Conservation (phyloP, 1,284 basidiomycete species). For the Heterobasidion parviporum region DNA sequence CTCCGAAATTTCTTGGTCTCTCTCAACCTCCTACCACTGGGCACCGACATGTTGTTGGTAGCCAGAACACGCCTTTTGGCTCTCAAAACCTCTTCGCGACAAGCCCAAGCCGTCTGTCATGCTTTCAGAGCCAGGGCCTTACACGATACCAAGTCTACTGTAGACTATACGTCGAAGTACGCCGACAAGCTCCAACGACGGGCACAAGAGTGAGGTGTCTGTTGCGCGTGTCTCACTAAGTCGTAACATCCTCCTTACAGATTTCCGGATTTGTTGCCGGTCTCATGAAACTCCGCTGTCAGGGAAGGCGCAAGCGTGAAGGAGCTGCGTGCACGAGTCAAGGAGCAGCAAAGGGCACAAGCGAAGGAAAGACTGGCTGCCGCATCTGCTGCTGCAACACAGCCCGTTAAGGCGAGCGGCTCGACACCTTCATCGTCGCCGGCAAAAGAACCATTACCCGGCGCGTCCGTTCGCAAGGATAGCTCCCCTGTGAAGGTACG, state of each 20-base stretch:
- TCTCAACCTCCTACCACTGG: too few relatives aligned
- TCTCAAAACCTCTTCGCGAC: background rate
- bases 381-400: constrained; percentile 15
- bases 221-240: background rate
- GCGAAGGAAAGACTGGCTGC: constrained; percentile 14
- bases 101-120: background rate
- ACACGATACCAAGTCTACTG: background rate
- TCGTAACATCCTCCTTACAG: constrained; percentile 11
- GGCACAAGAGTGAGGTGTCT: constrained; percentile 34
- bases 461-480: constrained; percentile 40
- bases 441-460: constrained; percentile 6
- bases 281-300: constrained; percentile 5
- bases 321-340: constrained; percentile 18
- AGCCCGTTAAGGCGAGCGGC: constrained; percentile 9
- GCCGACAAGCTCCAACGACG: constrained; percentile 35
- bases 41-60: too few relatives aligned
- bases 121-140: background rate
- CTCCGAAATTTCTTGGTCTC: too few relatives aligned
- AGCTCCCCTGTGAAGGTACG: constrained; percentile 62
- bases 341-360: constrained; percentile 21
- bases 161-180: constrained; percentile 31
- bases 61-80: background rate
- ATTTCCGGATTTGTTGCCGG: background rate
- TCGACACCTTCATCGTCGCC: constrained; percentile 10
- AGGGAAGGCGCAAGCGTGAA: constrained; percentile 23